A percentile compares a stretch with the other conserved stretches of the same genome.
Evolutionary conservation across 257 asterid species (phyloP).

Genomic region (Plantago ovata): DNA sequence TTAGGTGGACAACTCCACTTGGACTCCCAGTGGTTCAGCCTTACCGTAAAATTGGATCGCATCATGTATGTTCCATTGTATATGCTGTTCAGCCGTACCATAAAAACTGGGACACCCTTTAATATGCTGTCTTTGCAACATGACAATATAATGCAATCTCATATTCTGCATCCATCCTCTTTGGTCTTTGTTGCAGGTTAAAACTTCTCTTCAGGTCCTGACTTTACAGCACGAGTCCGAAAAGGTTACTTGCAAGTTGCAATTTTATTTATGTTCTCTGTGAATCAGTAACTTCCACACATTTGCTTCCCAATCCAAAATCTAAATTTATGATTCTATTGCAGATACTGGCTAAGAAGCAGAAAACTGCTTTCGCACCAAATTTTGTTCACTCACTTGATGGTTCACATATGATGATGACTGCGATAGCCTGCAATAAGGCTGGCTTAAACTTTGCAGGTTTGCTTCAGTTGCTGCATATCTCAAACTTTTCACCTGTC

Average conservation of each 20-base stretch:
- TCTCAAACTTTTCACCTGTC: slow-evolving; percentile 8
- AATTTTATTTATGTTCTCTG: slow-evolving; percentile 13
- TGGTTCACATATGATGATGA: slow-evolving; percentile 99
- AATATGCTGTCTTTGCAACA: not conserved
- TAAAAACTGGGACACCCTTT: not conserved
- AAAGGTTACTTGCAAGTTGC: slow-evolving; percentile 40
- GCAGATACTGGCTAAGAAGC: slow-evolving; percentile 90
- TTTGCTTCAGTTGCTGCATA: slow-evolving; percentile 19
- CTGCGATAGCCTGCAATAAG: slow-evolving; percentile 85
- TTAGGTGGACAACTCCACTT: slow-evolving; percentile 94
- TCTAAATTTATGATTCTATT: slow-evolving; percentile 15
- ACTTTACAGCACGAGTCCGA: slow-evolving; percentile 79
- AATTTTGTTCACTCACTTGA: slow-evolving; percentile 97
- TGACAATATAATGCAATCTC: not conserved
- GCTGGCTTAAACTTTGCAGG: slow-evolving; percentile 97
- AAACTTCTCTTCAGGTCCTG: slow-evolving; percentile 88
- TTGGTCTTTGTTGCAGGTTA: slow-evolving; percentile 55
- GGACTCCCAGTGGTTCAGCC: slow-evolving; percentile 99
- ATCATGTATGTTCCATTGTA: slow-evolving; percentile 47
- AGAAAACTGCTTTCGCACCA: slow-evolving; percentile 94
- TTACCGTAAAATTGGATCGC: slow-evolving; percentile 67
- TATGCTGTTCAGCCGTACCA: not conserved
- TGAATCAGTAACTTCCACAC: not conserved
- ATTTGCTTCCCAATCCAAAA: slow-evolving; percentile 14
- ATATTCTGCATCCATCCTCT: slow-evolving; percentile 7